A percentile compares a stretch with the other conserved stretches of the same genome.
phyloP scores from a whole-genome alignment of 1,284 basidiomycete species.

The Hypsizygus ulmarius region DNA sequence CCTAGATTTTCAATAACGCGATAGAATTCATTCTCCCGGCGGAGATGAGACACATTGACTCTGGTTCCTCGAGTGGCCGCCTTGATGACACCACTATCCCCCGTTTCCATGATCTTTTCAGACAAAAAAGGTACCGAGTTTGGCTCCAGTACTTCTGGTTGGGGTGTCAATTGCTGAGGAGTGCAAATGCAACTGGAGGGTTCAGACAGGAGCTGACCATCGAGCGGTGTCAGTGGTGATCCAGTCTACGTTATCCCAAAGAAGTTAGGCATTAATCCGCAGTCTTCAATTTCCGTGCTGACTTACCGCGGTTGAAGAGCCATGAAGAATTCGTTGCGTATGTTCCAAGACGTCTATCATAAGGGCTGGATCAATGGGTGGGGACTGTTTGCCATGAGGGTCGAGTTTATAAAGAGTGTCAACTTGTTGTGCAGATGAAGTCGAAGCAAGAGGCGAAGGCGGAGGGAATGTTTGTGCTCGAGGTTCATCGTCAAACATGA shows the following conservation, averaged over 20 bases:
- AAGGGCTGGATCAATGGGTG: conserved; percentile 21
- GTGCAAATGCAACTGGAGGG: background rate
- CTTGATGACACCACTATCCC: conserved; percentile 2
- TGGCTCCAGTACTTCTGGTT: background rate
- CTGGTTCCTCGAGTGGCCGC: conserved; percentile 30
- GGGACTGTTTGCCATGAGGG: background rate
- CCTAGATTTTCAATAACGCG: conserved; percentile 60
- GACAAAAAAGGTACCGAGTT: background rate
- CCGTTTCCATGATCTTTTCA: background rate
- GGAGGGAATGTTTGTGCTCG: background rate
- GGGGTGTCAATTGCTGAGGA: background rate
- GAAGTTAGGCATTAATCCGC: background rate
- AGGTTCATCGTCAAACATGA: too few relatives aligned
- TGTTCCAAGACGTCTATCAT: conserved; percentile 11
- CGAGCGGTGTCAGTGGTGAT: conserved; percentile 1
- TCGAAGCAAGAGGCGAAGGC: background rate
- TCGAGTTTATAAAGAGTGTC: conserved; percentile 2
- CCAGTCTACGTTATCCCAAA: background rate
- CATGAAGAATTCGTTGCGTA: conserved; percentile 6
- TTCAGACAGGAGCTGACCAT: background rate
- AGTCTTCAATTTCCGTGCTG: background rate
- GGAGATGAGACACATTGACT: conserved; percentile 69
- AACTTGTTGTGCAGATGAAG: too few relatives aligned
- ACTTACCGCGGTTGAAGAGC: conserved; percentile 8
- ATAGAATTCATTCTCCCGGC: conserved; percentile 74